These are phyloP conservation scores for Penicillium sp. DNA, from an alignment of 2,329 filamentous ascomycete species.

Conservation along the genomic window DNA sequence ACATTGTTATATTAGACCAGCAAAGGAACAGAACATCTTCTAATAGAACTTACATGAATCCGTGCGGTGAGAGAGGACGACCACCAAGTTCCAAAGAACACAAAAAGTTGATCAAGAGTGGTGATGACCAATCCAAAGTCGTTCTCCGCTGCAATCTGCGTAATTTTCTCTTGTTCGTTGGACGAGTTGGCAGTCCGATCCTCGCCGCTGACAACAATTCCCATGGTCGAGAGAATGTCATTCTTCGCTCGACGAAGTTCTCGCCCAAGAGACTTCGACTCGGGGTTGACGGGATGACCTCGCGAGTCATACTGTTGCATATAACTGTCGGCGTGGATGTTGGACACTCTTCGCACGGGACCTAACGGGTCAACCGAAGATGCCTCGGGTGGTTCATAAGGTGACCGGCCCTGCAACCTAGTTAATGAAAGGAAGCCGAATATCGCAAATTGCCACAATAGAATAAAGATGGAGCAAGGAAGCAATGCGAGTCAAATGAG, in stretches of 20 bases:
- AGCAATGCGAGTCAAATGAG: too few species aligned
- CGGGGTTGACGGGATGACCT: slow-evolving; percentile 44
- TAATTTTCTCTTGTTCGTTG: slow-evolving; percentile 37
- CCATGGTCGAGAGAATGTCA: slow-evolving; percentile 47
- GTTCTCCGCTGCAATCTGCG: slow-evolving; percentile 39
- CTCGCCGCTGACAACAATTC: slow-evolving; percentile 43
- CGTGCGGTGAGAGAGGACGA: slow-evolving; percentile 34
- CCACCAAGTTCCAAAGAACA: slow-evolving; percentile 42
- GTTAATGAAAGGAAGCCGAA: slow-evolving; percentile 17
- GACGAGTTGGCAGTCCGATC: slow-evolving; percentile 32
- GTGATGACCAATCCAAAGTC: slow-evolving; percentile 41
- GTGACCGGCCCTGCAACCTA: slow-evolving; percentile 39
- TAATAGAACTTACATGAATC: slow-evolving; percentile 31
- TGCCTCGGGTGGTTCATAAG: slow-evolving; percentile 41
- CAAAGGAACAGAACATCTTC: not conserved
- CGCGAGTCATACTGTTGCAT: slow-evolving; percentile 45
- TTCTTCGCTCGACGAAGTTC: slow-evolving; percentile 46
- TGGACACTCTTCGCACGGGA: slow-evolving; percentile 22
- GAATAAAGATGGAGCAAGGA: too few species aligned
- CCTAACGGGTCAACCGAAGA: slow-evolving; percentile 17
- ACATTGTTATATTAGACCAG: not conserved
- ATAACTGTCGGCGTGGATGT: slow-evolving; percentile 39
- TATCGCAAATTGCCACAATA: too few species aligned
- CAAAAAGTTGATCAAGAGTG: slow-evolving; percentile 38
- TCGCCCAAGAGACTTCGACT: slow-evolving; percentile 37